Conservation (phyloP, 257 asterid species). For the Nemophila menziesii region DNA sequence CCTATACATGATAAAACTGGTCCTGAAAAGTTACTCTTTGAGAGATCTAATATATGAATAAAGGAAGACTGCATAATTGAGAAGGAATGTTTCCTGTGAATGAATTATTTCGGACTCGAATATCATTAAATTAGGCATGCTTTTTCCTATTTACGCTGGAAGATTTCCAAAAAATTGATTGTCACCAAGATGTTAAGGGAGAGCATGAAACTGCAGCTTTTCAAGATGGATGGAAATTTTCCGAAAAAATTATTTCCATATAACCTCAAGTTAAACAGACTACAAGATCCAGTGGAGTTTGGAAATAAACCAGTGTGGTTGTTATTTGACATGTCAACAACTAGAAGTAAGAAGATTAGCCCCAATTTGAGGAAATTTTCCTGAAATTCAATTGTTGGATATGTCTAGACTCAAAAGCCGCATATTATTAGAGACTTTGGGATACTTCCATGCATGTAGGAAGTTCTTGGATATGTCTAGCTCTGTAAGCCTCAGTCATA, state of each 20-base stretch:
- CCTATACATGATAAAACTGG: background rate
- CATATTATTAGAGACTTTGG: constrained; percentile 19
- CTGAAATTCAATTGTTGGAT: constrained; percentile 19
- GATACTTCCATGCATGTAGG: constrained; percentile 17
- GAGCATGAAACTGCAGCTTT: too few species aligned
- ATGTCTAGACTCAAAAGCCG: constrained; percentile 12
- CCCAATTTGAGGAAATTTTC: constrained; percentile 21
- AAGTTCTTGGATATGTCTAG: constrained; percentile 20
- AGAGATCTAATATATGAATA: constrained; percentile 19
- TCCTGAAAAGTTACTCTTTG: constrained; percentile 16
- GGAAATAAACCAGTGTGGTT: constrained; percentile 19
- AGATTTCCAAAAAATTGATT: constrained; percentile 21
- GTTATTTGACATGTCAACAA: constrained; percentile 24
- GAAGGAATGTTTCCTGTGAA: constrained; percentile 12
- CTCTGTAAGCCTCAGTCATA: constrained; percentile 12
- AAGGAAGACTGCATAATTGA: constrained; percentile 7
- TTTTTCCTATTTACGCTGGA: constrained; percentile 24
- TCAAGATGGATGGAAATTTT: too few species aligned
- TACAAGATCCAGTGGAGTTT: constrained; percentile 16
- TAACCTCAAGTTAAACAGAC: constrained; percentile 4
- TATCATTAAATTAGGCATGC: constrained; percentile 12
- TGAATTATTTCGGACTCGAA: constrained; percentile 10
- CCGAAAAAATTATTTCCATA: too few species aligned
- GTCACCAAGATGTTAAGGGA: constrained; percentile 25
- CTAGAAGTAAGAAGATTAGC: constrained; percentile 10